Percentiles rank a stretch among this genome's conserved stretches.
Evolutionary conservation across 1,139 yeast species (phyloP).

Genomic region (Taphrina pruni): DNA sequence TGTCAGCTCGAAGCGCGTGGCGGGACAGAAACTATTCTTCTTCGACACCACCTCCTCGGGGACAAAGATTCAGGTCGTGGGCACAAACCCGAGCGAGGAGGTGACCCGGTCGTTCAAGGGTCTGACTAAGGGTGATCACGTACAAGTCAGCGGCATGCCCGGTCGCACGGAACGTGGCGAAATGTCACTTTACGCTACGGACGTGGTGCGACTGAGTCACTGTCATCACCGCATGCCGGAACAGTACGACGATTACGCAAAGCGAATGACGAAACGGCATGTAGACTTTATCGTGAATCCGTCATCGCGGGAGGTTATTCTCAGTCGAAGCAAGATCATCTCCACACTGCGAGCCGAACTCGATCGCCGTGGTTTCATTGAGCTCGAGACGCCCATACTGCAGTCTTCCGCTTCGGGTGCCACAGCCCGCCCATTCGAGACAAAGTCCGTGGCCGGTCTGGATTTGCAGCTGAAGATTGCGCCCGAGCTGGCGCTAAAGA

Average conservation of each 20-base stretch:
- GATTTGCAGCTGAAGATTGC: slow-evolving; percentile 98
- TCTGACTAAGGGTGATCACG: slow-evolving; percentile 72
- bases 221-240: slow-evolving; percentile 75
- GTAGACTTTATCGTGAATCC: slow-evolving; percentile 73
- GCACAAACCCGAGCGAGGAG: neutral
- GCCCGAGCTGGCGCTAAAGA: slow-evolving; percentile 94
- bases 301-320: slow-evolving; percentile 58
- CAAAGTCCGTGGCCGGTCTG: slow-evolving; percentile 50
- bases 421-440: slow-evolving; percentile 94
- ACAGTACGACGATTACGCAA: slow-evolving; percentile 60
- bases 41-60: slow-evolving; percentile 6
- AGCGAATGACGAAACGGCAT: slow-evolving; percentile 71
- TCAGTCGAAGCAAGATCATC: slow-evolving; percentile 63
- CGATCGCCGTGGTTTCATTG: slow-evolving; percentile 64
- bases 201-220: slow-evolving; percentile 66
- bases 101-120: neutral
- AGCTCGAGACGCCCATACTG: slow-evolving; percentile 91
- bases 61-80: slow-evolving; percentile 5
- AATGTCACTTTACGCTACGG: slow-evolving; percentile 67
- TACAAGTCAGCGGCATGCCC: slow-evolving; percentile 70
- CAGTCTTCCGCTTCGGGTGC: slow-evolving; percentile 99
- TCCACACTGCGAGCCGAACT: slow-evolving; percentile 65
- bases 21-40: slow-evolving; percentile 25
- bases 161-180: slow-evolving; percentile 80
- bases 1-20: slow-evolving; percentile 11